Evolutionary conservation across 495 filamentous ascomycete genomes (phyloP).

Genomic region (Hypoxylon cercidicola): DNA sequence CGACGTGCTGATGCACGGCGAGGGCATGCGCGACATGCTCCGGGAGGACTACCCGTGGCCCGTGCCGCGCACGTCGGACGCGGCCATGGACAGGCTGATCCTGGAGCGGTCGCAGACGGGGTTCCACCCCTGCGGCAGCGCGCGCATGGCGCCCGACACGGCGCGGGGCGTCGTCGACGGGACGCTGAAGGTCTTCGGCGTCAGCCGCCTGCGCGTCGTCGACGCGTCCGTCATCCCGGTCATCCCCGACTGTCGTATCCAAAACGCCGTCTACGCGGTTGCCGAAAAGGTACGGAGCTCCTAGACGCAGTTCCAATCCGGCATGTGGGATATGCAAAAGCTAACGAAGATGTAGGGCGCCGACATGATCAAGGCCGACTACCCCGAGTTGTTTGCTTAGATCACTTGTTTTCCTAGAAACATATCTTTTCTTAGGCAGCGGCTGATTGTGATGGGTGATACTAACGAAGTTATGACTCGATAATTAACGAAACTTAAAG

Average conservation of each 20-base stretch:
- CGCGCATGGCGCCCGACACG: slow-evolving; percentile 63
- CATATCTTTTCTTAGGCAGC: background rate
- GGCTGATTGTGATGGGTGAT: background rate
- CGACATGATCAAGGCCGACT: slow-evolving; percentile 57
- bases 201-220: slow-evolving; percentile 62
- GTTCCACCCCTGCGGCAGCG: slow-evolving; percentile 68
- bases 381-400: slow-evolving; percentile 47
- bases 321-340: slow-evolving; percentile 2
- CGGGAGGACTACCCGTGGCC: slow-evolving; percentile 66
- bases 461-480: background rate
- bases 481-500: background rate
- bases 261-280: slow-evolving; percentile 66
- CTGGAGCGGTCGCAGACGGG: slow-evolving; percentile 68
- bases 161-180: slow-evolving; percentile 64
- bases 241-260: slow-evolving; percentile 58
- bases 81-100: slow-evolving; percentile 66
- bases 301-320: background rate
- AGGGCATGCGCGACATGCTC: slow-evolving; percentile 67
- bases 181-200: slow-evolving; percentile 64
- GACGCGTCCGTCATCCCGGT: slow-evolving; percentile 60
- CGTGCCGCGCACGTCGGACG: slow-evolving; percentile 66
- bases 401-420: background rate
- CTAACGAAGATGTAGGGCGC: slow-evolving; percentile 52
- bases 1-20: slow-evolving; percentile 65
- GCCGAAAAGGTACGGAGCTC: slow-evolving; percentile 59